Evolutionary conservation across 2,329 filamentous ascomycete genomes (phyloP), one percentile per base, ranked within the genome.

Genomic region (Colletotrichum orbiculare): DNA sequence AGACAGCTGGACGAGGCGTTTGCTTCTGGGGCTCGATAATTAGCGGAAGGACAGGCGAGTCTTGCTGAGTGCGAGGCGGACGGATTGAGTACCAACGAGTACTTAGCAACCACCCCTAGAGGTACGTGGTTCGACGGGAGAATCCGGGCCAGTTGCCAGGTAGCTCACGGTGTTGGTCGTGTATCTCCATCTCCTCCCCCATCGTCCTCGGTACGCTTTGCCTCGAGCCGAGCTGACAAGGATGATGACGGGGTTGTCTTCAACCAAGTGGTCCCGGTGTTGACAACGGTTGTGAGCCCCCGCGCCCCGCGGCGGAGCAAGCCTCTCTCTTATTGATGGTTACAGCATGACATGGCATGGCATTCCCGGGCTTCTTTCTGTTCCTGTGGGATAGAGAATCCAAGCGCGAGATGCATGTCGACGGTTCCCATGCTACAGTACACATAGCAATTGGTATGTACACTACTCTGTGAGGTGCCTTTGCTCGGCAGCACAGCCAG

Each of bases 181-280:
- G 58, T 53, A 62, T 53, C 46, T 41, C 47, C 37, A 53, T 65
- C 46, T 62, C 43, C 43, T 52, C 37, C 52, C 25, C 43, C 45
- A 39, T 54, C 17, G 45, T 10, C 62, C 52, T 65, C 58, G 62
- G 62, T 11, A 62, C 12, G 41, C 46, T 62, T 62, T 53, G 52
- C 46, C 46, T 65, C 46, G 58, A 65, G 38, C 62, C 52, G 62
- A 62, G 52, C 62, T 62, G 58, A 43, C 62, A 46, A 47, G 62
- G 62, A 65, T 65, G 62, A 62, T 62, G 62, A 65, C 62, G 58
- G 61, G 56, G 49, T 52, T 45, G 41, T 47, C 50, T 65, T 53
- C 46, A 62, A 33, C 47, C 46, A 45, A 60, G 10, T 43, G 10
- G 13, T 43, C 49, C 61, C 45, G 49, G 25, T 59, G 37, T n/a